Evolutionary conservation across 2,329 filamentous ascomycete genomes (phyloP).

Genomic region (Ophiocordyceps camponoti-floridani): DNA sequence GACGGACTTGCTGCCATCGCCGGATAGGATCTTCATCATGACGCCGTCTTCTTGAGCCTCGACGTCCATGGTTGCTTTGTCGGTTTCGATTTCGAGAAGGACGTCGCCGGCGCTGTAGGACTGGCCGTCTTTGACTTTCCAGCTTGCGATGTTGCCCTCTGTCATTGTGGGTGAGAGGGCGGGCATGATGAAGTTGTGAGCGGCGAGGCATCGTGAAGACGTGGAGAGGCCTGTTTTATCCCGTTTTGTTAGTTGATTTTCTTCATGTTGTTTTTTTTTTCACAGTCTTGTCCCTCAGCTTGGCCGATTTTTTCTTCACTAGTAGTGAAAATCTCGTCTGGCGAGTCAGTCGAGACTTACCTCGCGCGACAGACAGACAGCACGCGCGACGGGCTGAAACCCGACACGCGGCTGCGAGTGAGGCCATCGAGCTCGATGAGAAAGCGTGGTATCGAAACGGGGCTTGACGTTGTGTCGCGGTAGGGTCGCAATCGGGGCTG

Average conservation of each 20-base stretch:
- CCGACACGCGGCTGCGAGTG: slow-evolving; percentile 45
- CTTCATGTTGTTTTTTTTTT: not conserved
- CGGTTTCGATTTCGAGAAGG: slow-evolving; percentile 80
- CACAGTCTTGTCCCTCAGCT: not conserved
- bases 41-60: slow-evolving; percentile 83
- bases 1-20: slow-evolving; percentile 57
- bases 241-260: not conserved
- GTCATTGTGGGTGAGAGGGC: slow-evolving; percentile 88
- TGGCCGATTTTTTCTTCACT: no score
- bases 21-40: slow-evolving; percentile 63
- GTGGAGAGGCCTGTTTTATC: slow-evolving; percentile 40
- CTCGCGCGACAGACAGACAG: slow-evolving; percentile 30
- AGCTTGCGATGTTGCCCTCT: slow-evolving; percentile 71
- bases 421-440: slow-evolving; percentile 37
- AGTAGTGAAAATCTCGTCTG: not conserved
- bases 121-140: slow-evolving; percentile 80
- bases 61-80: slow-evolving; percentile 90
- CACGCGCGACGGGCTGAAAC: slow-evolving; percentile 41
- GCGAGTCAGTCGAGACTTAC: slow-evolving; percentile 22
- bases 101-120: slow-evolving; percentile 70
- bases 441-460: slow-evolving; percentile 2
- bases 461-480: slow-evolving; percentile 5
- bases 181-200: slow-evolving; percentile 81
- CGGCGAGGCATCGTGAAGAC: slow-evolving; percentile 45
- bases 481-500: not conserved